A percentile compares a stretch with the other conserved stretches of the same genome.
These are phyloP conservation scores for Myriosclerotinia duriaeana DNA, from an alignment of 2,329 filamentous ascomycete species.

Conservation along the genomic window DNA sequence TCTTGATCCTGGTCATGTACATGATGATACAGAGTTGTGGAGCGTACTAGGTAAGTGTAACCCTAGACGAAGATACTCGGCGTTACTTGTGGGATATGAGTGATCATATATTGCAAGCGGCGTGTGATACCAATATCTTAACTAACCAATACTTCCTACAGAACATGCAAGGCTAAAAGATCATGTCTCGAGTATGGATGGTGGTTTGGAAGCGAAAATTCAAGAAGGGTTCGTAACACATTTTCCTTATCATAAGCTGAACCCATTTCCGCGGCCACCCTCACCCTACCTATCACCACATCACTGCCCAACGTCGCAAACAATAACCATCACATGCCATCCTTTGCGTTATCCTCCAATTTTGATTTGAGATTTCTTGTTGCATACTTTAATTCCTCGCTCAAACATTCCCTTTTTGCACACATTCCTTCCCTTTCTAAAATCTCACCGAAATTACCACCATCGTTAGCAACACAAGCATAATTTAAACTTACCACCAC, in stretches of 20 bases:
- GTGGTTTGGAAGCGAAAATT: constrained; percentile 84
- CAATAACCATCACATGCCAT: constrained; percentile 22
- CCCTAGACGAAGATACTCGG: constrained; percentile 23
- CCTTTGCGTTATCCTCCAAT: constrained; percentile 2
- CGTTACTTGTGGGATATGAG: constrained; percentile 35
- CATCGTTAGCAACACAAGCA: constrained; percentile 1
- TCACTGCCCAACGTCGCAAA: constrained; percentile 26
- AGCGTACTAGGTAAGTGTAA: constrained; percentile 76
- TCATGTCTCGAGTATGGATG: constrained; percentile 81
- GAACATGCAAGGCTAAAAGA: constrained; percentile 94
- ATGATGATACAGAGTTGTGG: constrained; percentile 97
- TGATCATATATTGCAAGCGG: constrained; percentile 33
- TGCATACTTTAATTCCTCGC: neutral
- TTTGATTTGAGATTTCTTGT: constrained; percentile 15
- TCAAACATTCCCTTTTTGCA: neutral
- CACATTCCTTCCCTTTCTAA: neutral
- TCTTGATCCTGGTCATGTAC: constrained; percentile 88
- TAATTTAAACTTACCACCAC: neutral
- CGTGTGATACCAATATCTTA: constrained; percentile 32
- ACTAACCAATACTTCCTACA: constrained; percentile 48
- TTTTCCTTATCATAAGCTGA: constrained; percentile 24
- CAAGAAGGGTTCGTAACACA: constrained; percentile 77
- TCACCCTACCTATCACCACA: constrained; percentile 22
- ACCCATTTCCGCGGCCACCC: constrained; percentile 8
- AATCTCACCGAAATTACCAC: constrained; percentile 8